phyloP scores from a whole-genome alignment of 2,329 filamentous ascomycete genomes.

The Phialocephala sp. region DNA sequence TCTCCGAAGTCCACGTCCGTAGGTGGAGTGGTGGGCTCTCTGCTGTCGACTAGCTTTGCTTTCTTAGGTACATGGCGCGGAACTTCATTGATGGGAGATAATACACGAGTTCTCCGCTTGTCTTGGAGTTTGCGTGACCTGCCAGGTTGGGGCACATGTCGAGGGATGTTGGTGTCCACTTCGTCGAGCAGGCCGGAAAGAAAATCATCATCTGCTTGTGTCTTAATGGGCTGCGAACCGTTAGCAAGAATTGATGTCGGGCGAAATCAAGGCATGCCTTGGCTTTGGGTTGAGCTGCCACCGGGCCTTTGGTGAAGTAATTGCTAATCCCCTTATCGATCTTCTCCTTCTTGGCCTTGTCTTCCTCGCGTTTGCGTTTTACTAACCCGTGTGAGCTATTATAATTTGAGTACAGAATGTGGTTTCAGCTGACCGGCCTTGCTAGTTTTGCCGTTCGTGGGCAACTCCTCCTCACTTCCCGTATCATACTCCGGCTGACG shows the following conservation, averaged over 20 bases:
- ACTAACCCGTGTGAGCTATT: constrained; percentile 52
- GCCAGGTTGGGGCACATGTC: constrained; percentile 64
- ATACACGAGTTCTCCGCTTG: constrained; percentile 77
- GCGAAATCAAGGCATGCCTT: constrained; percentile 64
- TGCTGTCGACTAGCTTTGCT: constrained; percentile 58
- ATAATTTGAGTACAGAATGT: no score
- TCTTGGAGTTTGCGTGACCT: constrained; percentile 75
- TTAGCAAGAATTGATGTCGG: constrained; percentile 32
- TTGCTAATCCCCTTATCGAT: constrained; percentile 92
- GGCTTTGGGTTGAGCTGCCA: constrained; percentile 71
- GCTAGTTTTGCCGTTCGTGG: constrained; percentile 57
- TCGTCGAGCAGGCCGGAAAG: constrained; percentile 84
- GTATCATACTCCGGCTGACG: constrained; percentile 68
- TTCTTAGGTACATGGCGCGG: constrained; percentile 62
- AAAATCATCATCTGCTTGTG: constrained; percentile 88
- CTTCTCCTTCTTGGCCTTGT: constrained; percentile 82
- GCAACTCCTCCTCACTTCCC: constrained; percentile 74
- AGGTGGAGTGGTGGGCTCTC: constrained; percentile 53
- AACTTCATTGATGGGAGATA: constrained; percentile 69
- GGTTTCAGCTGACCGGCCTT: constrained; percentile 40
- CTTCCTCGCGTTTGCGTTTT: constrained; percentile 88
- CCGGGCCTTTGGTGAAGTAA: constrained; percentile 84
- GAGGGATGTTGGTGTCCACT: constrained; percentile 78
- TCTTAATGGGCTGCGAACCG: constrained; percentile 67
- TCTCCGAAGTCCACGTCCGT: constrained; percentile 59